phyloP scores from a whole-genome alignment of 306 rosid genomes.

The Malus sieversii region DNA sequence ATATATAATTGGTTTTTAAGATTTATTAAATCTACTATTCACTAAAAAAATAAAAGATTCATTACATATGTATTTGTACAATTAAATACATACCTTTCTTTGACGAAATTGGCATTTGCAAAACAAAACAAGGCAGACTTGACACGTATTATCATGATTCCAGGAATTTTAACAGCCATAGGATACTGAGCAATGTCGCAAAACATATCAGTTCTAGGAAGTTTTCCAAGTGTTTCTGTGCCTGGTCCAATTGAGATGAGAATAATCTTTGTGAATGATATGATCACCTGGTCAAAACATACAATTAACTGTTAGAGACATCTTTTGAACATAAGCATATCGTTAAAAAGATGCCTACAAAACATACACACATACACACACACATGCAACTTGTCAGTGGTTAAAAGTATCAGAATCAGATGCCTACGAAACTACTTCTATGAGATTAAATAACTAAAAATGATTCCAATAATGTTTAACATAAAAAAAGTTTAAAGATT shows the following conservation, averaged over 20 bases:
- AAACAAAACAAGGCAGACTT: slow-evolving; percentile 74
- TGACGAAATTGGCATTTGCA: slow-evolving; percentile 71
- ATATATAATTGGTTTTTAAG: background rate
- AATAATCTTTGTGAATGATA: slow-evolving; percentile 69
- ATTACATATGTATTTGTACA: background rate
- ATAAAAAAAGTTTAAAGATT: no score
- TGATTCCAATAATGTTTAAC: no score
- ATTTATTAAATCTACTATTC: no score
- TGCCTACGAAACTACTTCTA: no score
- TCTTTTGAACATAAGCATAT: background rate
- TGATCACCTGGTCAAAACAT: slow-evolving; percentile 38
- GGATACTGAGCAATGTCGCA: slow-evolving; percentile 66
- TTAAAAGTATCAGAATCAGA: no score
- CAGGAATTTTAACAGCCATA: slow-evolving; percentile 64
- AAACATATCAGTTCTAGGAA: slow-evolving; percentile 69
- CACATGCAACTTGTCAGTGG: no score
- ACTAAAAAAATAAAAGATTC: no score
- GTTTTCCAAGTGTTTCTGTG: slow-evolving; percentile 59
- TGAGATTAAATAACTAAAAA: no score
- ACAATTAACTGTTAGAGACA: background rate
- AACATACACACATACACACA: no score
- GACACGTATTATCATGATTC: slow-evolving; percentile 47
- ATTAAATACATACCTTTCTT: slow-evolving; percentile 43
- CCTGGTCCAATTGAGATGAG: slow-evolving; percentile 61
- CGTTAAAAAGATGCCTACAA: no score